phyloP scores from a whole-genome alignment of 2,329 filamentous ascomycete species.

The Sporothrix protearum region DNA sequence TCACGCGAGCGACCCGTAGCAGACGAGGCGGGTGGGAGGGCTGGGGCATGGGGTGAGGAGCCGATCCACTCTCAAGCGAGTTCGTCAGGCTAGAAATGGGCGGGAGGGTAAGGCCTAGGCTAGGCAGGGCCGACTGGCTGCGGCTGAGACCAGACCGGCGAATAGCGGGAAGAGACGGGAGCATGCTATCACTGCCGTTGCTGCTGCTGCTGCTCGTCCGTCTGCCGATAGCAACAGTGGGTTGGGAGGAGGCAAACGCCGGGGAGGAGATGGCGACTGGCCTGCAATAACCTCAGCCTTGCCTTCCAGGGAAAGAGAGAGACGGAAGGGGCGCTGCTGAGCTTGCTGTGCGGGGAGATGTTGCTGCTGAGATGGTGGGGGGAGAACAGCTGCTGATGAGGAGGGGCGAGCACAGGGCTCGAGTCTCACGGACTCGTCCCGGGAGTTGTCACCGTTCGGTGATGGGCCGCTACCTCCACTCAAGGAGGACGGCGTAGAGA shows the following conservation, averaged over 20 bases:
- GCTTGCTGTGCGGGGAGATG: slow-evolving; percentile 8
- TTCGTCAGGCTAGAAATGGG: slow-evolving; percentile 53
- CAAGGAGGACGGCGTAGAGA: slow-evolving; percentile 48
- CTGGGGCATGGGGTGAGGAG: slow-evolving; percentile 23
- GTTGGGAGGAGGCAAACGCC: slow-evolving; percentile 47
- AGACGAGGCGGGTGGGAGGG: slow-evolving; percentile 44
- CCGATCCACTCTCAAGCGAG: slow-evolving; percentile 31
- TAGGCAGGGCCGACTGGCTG: slow-evolving; percentile 65
- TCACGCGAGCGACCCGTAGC: slow-evolving; percentile 75
- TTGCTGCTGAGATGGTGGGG: slow-evolving; percentile 30
- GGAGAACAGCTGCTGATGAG: slow-evolving; percentile 34
- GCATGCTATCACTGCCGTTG: slow-evolving; percentile 37
- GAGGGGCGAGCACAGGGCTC: slow-evolving; percentile 45
- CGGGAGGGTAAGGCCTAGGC: slow-evolving; percentile 55
- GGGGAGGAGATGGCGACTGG: slow-evolving; percentile 66
- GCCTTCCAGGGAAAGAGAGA: slow-evolving; percentile 82
- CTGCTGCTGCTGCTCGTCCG: slow-evolving; percentile 13
- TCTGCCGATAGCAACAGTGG: neutral
- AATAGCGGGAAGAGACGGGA: slow-evolving; percentile 45
- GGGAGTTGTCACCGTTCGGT: neutral
- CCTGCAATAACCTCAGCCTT: slow-evolving; percentile 79
- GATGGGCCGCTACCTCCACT: slow-evolving; percentile 33
- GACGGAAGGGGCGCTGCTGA: slow-evolving; percentile 53
- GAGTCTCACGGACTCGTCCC: slow-evolving; percentile 46
- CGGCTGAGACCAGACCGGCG: slow-evolving; percentile 58